Evolutionary conservation across 257 asterid genomes (phyloP).

Genomic region (Solanum tarapatanum): DNA sequence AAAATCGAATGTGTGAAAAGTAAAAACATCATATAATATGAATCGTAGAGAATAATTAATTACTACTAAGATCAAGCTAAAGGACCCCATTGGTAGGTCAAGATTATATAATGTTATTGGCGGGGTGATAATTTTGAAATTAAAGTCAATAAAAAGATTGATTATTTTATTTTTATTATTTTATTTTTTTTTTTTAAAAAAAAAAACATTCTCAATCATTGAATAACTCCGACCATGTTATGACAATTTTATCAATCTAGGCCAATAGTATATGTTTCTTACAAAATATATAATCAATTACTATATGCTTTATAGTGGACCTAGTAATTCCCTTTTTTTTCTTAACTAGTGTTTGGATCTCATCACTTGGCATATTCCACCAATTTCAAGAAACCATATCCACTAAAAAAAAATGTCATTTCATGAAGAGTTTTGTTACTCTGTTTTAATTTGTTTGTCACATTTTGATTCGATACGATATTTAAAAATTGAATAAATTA

Average conservation of each 20-base stretch:
- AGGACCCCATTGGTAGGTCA: background rate
- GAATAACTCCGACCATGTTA: conserved; percentile 4
- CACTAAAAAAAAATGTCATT: background rate
- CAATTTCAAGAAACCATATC: background rate
- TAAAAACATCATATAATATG: background rate
- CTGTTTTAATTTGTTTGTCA: background rate
- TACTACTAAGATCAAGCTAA: background rate
- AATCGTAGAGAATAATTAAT: background rate
- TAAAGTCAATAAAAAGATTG: background rate
- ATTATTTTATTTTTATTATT: no score
- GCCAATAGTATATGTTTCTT: background rate
- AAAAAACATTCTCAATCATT: conserved; percentile 1
- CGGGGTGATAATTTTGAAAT: background rate
- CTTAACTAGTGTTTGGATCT: background rate
- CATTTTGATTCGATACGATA: accelerated
- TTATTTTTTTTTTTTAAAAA: no score
- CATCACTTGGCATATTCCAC: background rate
- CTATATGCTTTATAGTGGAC: background rate
- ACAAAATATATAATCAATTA: background rate
- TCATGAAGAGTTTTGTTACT: background rate
- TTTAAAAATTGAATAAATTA: no score
- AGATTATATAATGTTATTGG: background rate
- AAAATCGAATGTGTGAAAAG: background rate
- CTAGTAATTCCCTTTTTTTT: background rate
- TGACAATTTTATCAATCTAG: background rate